Evolutionary conservation across 1,139 yeast genomes (phyloP), one percentile per base, ranked within the genome.

Genomic region (Kazachstania sp.): DNA sequence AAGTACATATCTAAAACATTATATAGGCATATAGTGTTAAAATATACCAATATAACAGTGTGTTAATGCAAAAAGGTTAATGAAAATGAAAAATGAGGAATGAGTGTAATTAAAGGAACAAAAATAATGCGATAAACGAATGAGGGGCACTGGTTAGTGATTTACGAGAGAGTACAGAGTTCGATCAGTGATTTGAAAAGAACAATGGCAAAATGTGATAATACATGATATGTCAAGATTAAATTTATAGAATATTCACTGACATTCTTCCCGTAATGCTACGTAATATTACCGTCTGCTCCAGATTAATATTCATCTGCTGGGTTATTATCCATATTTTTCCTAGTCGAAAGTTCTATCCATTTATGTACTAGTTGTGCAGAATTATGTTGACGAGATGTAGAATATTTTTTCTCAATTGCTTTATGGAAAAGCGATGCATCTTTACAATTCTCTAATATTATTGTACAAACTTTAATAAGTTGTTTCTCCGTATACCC

Each of bases 401-500:
- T 95, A 56, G 84, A 79, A 66, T 92, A 92, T 68, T 92, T 92
- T 58, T 87, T 95, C 66, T 73, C 90, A 46, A 92, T 83, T 9
- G 95, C 86, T 61, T 78, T 79, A 69, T 90, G 97, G 62, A 85
- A 83, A 32, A 72, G 71, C 52, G 76, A 76, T 19, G 95, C 86
- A 55, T 75, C 68, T 53, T 81, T 75, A 66, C 96, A 86, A 55
- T 83, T 78, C 49, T 81, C 86, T 54, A 88, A 71, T 48, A 88
- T 71, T 5, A 75, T 75, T 39, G 79, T 78, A 1, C 95, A 94
- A 52, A 88, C 76, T 5, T 97, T 95, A 51, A 75, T 71, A 41
- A 92, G 73, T 71, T 90, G 97, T 39, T 75, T 75, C 57, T 83
- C 86, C 29, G 96, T 86, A 66, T 90, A 92, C 1, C 96, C 96